Percentiles rank a stretch among this genome's conserved stretches.
phyloP scores from a whole-genome alignment of 106 monocot species.

The Apostasia ramifera region DNA sequence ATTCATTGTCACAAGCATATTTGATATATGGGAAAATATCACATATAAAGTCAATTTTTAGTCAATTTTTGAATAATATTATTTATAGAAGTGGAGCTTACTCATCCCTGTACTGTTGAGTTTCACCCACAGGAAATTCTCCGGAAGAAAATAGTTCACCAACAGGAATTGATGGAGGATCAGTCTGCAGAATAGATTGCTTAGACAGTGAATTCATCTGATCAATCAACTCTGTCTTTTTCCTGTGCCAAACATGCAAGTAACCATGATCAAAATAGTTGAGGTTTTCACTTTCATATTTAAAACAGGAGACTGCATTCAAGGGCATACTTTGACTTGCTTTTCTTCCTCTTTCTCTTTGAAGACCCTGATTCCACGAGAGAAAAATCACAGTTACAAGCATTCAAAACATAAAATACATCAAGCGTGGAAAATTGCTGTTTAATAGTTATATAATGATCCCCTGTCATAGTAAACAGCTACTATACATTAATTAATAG shows the following conservation, averaged over 20 bases:
- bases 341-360: constrained; percentile 9
- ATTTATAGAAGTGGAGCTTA: constrained; percentile 28
- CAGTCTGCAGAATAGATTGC: constrained; percentile 41
- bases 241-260: constrained; percentile 27
- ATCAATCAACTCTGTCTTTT: constrained; percentile 70
- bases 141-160: constrained; percentile 85
- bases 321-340: constrained; percentile 5
- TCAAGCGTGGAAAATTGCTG: no score
- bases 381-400: not conserved
- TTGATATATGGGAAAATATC: no score
- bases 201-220: constrained; percentile 58
- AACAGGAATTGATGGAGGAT: constrained; percentile 89
- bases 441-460: no score
- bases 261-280: not conserved
- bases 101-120: constrained; percentile 98
- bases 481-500: no score
- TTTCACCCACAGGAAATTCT: constrained; percentile 88
- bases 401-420: no score
- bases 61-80: not conserved
- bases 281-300: not conserved
- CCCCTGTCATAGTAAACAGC: no score
- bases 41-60: no score
- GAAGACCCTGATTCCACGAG: not conserved
- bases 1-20: no score
- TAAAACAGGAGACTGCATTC: not conserved